Evolutionary conservation across 768 basidiomycete genomes (phyloP), one percentile per base, ranked within the genome.

Genomic region (Suillus hirtellus): DNA sequence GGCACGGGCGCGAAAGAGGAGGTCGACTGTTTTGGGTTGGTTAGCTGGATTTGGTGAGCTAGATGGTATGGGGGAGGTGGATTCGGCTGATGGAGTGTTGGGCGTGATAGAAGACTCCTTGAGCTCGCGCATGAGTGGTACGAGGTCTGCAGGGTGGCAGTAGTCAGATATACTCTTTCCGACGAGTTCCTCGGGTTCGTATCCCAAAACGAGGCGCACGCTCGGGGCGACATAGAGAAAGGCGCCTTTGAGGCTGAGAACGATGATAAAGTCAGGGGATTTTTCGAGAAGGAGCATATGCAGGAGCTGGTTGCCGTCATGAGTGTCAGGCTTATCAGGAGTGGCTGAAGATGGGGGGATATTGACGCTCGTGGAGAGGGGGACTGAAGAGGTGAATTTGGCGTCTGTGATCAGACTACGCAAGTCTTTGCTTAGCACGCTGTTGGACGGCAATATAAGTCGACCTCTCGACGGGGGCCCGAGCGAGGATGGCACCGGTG

Each of bases 151-250:
- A 1, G 89, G 89, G 73, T 96, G 95, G 64, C 93, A 93, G 65
- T 93, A 83, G 70, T 95, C 93, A 12, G 87, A 79, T 60, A 99
- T 82, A 10, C 84, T 82, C 69, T 84, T 86, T 60, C 93, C 93
- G 31, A 93, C 82, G 61, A 99, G 86, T 63, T 96, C 93, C 38
- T 86, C 81, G 2, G 95, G 88, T 31, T 90, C 86, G 77, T 96
- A 97, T 43, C 96, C 96, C 42, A 99, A 82, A 11, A 95, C 86
- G 35, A 84, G 79, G 12, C 84, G 78, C 21, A 96, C 86, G 31
- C 89, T 85, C 1, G 95, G 95, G 0, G 94, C 92, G 59, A 94
- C 92, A 73, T 97, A 99, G 55, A 96, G 86, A 75, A 99, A 95
- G 17, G 84, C 81, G 35, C 96, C 96, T 72, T 98, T 96, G 68